Base-by-base conservation (phyloP, 1,284 basidiomycete genomes). In the Ustilago lituana region DNA sequence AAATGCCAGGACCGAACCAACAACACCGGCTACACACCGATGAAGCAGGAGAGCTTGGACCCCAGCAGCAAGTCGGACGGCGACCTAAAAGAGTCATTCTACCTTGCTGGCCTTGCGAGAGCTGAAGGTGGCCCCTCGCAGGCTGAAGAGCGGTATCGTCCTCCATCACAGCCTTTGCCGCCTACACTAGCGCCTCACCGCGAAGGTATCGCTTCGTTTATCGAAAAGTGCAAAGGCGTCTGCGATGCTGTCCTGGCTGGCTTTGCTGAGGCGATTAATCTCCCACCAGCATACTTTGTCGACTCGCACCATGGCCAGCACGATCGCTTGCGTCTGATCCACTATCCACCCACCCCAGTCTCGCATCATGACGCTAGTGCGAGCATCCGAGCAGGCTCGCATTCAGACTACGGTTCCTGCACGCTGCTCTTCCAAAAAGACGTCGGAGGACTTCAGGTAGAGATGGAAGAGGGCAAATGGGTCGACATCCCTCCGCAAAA, bases 361-460 rank as follows among this genome's bases (percentile, higher is more conserved):
- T 35, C 37, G 14, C 2, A 12, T n/a, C 33, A 32, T 10, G 24
- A 45, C 2, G 20, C 39, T 23, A 19, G 24, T 9, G 41, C 32
- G 8, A 55, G 61, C 39, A 78, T 78, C 40, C 63, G 76, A 24
- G 76, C 76, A 0, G 75, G 75, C n/a, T 55, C 73, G 6, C 65
- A 70, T 48, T 44, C 74, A 87, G 91, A 92, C 82, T 93, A 93
- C 73, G 92, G 92, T 5, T 90, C 90, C 15, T 82, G 92, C 73
- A 93, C 92, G 0, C 84, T 94, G 17, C 85, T 94, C 8, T 93
- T 93, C 84, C 92, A 93, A 82, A 91, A 92, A 78, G 67, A 89
- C 85, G 88, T 93, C 46, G 92, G 92, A 15, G 92, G 92, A 1
- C 84, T 94, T 14, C 89, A 94, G 79, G 91, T 92, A 0, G 50